These are phyloP conservation scores for Hypoxylon sp. DNA, from an alignment of 2,329 filamentous ascomycete species.

Conservation along the genomic window DNA sequence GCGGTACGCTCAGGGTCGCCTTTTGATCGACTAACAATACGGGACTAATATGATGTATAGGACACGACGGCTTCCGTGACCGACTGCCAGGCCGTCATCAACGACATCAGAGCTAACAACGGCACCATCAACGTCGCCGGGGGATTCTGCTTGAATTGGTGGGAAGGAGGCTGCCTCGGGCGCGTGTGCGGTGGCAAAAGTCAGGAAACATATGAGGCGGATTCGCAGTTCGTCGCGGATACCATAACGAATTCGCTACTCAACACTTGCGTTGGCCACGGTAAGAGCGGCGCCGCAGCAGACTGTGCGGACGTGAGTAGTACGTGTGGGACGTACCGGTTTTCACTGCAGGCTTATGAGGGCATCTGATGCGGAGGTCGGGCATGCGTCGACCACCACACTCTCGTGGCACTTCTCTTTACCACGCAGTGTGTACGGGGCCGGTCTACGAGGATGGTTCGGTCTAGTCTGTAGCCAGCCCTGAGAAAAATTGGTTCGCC, in stretches of 20 bases:
- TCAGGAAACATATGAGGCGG: slow-evolving; percentile 74
- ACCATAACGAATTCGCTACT: slow-evolving; percentile 27
- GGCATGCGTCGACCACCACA: neutral
- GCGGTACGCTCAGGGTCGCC: neutral
- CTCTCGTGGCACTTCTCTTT: neutral
- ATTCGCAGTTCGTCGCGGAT: slow-evolving; percentile 76
- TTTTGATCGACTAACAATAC: neutral
- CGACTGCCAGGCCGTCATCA: slow-evolving; percentile 36
- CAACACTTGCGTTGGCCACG: slow-evolving; percentile 23
- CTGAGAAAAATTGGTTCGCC: neutral
- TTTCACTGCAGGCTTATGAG: slow-evolving; percentile 29
- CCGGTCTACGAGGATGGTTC: neutral
- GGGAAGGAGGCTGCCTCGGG: slow-evolving; percentile 31
- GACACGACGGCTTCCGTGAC: slow-evolving; percentile 28
- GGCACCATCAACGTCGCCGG: slow-evolving; percentile 20
- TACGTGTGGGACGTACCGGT: slow-evolving; percentile 31
- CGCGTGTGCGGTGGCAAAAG: slow-evolving; percentile 55
- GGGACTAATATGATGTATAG: neutral
- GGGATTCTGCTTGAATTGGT: slow-evolving; percentile 41
- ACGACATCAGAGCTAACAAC: slow-evolving; percentile 29
- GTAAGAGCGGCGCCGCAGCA: slow-evolving; percentile 25
- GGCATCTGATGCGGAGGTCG: neutral
- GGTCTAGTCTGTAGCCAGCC: neutral
- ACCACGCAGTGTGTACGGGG: neutral
- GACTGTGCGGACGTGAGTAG: slow-evolving; percentile 29